phyloP scores from a whole-genome alignment of 306 rosid genomes.

The Cicer arietinum region DNA sequence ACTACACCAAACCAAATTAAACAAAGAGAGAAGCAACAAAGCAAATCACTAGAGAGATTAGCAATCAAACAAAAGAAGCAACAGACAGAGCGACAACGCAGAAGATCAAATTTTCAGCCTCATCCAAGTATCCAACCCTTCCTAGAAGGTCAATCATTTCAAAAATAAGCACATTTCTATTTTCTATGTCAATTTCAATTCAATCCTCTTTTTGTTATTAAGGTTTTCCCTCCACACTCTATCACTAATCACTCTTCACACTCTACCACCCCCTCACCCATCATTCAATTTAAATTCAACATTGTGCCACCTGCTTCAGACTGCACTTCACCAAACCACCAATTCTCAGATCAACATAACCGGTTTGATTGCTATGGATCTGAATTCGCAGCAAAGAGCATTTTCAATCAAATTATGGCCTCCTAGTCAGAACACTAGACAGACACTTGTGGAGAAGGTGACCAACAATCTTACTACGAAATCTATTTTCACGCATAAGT shows the following conservation, averaged over 20 bases:
- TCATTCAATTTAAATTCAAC: conserved; percentile 34
- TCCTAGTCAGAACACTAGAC: conserved; percentile 90
- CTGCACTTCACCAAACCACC: not conserved
- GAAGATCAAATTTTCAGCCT: too few relatives aligned
- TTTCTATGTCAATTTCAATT: not conserved
- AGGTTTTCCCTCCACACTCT: conserved; percentile 61
- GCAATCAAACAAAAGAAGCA: too few relatives aligned
- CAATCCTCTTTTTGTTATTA: conserved; percentile 23
- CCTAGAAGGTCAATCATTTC: not conserved
- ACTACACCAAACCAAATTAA: too few relatives aligned
- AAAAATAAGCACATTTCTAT: not conserved
- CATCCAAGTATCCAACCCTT: too few relatives aligned
- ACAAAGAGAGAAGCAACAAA: too few relatives aligned
- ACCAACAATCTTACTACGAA: conserved; percentile 71
- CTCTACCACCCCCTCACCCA: not conserved
- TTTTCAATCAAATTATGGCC: conserved; percentile 97
- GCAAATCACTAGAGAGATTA: too few relatives aligned
- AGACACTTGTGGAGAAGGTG: conserved; percentile 87
- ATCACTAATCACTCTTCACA: too few relatives aligned
- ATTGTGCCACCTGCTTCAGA: conserved; percentile 10
- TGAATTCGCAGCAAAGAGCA: conserved; percentile 61
- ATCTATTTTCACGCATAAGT: conserved; percentile 87
- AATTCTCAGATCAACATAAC: conserved; percentile 39
- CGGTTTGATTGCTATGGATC: conserved; percentile 67
- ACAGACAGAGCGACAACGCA: too few relatives aligned